These are phyloP conservation scores for Penicillium brevicompactum DNA, from an alignment of 2,329 filamentous ascomycete species.

Conservation along the genomic window DNA sequence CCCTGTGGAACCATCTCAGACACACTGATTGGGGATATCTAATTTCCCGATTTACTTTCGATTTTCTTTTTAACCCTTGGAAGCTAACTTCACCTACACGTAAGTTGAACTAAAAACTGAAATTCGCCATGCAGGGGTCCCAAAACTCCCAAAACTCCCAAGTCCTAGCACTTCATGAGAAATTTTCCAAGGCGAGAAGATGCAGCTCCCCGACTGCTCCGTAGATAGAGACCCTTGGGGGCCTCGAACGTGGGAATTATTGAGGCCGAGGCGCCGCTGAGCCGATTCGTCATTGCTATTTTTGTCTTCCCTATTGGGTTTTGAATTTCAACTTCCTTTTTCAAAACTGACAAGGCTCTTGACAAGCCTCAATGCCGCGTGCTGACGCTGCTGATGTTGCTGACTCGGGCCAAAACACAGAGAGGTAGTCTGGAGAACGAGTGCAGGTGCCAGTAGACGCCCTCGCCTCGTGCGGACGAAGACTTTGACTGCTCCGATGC, in stretches of 20 bases:
- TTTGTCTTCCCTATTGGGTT: not conserved
- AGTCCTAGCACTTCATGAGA: not conserved
- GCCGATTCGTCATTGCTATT: not conserved
- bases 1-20: slow-evolving; percentile 28
- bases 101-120: not conserved
- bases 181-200: slow-evolving; percentile 5
- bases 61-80: slow-evolving; percentile 1
- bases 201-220: slow-evolving; percentile 15
- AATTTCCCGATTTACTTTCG: slow-evolving; percentile 5
- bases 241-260: slow-evolving; percentile 20
- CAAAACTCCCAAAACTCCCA: not conserved
- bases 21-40: not conserved
- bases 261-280: not conserved
- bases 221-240: not conserved
- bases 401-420: not conserved
- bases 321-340: not conserved
- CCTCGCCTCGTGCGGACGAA: not conserved
- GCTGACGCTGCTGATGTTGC: not conserved
- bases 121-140: slow-evolving; percentile 6
- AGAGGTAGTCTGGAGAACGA: slow-evolving; percentile 1
- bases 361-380: not conserved
- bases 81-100: not conserved
- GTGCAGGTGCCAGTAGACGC: not conserved
- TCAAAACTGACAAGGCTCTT: not conserved
- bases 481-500: not conserved